Percentiles rank a stretch among this genome's conserved stretches.
phyloP scores from a whole-genome alignment of 345 rosid species.

The Turnera subulata region DNA sequence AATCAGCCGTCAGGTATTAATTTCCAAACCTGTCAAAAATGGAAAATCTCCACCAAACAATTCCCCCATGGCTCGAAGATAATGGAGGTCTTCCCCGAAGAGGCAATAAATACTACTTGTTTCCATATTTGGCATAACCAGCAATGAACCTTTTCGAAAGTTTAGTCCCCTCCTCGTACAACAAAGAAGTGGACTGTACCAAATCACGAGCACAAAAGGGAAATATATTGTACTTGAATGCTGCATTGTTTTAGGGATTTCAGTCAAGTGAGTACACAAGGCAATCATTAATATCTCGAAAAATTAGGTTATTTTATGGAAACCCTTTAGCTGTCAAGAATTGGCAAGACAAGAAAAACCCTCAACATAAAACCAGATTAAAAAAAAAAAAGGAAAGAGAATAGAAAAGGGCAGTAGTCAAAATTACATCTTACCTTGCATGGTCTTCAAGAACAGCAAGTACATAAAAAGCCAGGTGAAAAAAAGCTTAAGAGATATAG shows the following conservation, averaged over 20 bases:
- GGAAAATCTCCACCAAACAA: slow-evolving; percentile 9
- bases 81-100: slow-evolving; percentile 18
- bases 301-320: slow-evolving; percentile 10
- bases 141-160: slow-evolving; percentile 2
- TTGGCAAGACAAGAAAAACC: background rate
- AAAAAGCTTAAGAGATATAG: too few relatives aligned
- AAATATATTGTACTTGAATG: background rate
- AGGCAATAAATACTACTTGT: slow-evolving; percentile 16
- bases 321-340: slow-evolving; percentile 7
- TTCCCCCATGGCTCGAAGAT: slow-evolving; percentile 8
- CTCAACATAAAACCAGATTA: slow-evolving; percentile 4
- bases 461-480: too few relatives aligned
- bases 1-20: slow-evolving; percentile 12
- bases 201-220: background rate
- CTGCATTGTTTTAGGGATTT: background rate
- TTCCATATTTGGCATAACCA: slow-evolving; percentile 14
- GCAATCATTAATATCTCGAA: background rate
- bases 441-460: slow-evolving; percentile 9
- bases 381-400: background rate
- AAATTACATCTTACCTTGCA: slow-evolving; percentile 12
- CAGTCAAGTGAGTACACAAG: background rate
- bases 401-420: background rate
- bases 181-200: background rate
- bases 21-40: slow-evolving; percentile 21
- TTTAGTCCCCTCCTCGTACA: slow-evolving; percentile 1